Conservation (phyloP, 495 filamentous ascomycete species). For the Xanthoparmelia taractica region DNA sequence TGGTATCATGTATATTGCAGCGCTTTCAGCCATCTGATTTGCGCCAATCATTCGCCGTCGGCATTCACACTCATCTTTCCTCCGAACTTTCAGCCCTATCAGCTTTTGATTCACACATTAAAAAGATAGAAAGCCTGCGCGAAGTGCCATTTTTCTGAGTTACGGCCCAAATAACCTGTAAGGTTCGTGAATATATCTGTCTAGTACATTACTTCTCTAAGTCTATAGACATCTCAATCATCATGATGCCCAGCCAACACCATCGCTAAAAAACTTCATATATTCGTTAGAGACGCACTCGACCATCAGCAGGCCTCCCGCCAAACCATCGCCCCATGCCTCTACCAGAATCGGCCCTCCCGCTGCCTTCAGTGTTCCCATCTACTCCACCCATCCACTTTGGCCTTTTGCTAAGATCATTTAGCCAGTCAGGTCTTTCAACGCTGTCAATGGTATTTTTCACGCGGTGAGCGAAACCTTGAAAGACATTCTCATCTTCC, state of each 20-base stretch:
- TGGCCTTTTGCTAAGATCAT: slow-evolving; percentile 58
- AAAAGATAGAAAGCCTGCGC: too few relatives aligned
- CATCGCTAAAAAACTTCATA: slow-evolving; percentile 26
- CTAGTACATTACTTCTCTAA: background rate
- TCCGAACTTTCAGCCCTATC: slow-evolving; percentile 9
- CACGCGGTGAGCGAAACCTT: slow-evolving; percentile 73
- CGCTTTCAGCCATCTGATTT: slow-evolving; percentile 16
- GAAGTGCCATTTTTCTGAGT: background rate
- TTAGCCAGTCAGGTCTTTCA: slow-evolving; percentile 73
- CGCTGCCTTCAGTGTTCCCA: slow-evolving; percentile 30
- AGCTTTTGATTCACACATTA: too few relatives aligned
- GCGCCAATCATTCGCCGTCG: slow-evolving; percentile 4
- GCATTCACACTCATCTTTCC: background rate
- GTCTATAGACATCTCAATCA: background rate
- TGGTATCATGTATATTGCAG: background rate
- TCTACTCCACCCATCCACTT: slow-evolving; percentile 72
- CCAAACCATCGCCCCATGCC: slow-evolving; percentile 47
- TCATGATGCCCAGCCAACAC: slow-evolving; percentile 21
- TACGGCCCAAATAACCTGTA: background rate
- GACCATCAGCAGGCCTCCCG: slow-evolving; percentile 44
- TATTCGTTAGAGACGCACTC: slow-evolving; percentile 30
- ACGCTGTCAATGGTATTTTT: slow-evolving; percentile 85
- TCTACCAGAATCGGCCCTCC: slow-evolving; percentile 34
- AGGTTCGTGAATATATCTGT: too few relatives aligned
- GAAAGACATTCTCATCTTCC: slow-evolving; percentile 74